Percentiles rank a stretch among this genome's conserved stretches.
Evolutionary conservation across 805 yeast species (phyloP).

Genomic region (Metschnikowia hibisci): DNA sequence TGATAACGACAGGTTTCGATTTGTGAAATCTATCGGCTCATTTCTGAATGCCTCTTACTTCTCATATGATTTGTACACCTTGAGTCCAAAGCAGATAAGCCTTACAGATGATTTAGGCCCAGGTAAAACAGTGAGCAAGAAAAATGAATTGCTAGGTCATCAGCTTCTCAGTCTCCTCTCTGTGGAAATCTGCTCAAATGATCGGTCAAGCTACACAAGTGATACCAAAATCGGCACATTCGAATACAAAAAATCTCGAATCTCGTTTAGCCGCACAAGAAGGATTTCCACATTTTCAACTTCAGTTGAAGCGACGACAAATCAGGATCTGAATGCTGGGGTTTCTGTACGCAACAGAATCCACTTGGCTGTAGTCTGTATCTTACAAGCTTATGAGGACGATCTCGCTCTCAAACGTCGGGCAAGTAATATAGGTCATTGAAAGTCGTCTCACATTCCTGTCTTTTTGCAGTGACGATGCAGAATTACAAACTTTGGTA

Average conservation of each 20-base stretch:
- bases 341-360: slow-evolving; percentile 7
- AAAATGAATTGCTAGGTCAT: slow-evolving; percentile 10
- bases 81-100: slow-evolving; percentile 8
- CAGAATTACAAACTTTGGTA: not conserved
- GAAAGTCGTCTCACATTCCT: not conserved
- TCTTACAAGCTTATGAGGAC: slow-evolving; percentile 12
- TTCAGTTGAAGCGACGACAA: slow-evolving; percentile 5
- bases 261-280: slow-evolving; percentile 12
- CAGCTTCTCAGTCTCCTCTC: slow-evolving; percentile 5
- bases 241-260: slow-evolving; percentile 7
- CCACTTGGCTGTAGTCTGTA: slow-evolving; percentile 6
- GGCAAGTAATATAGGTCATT: not conserved
- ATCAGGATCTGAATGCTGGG: slow-evolving; percentile 8
- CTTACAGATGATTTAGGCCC: slow-evolving; percentile 11
- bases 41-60: slow-evolving; percentile 3
- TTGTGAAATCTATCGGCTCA: slow-evolving; percentile 5
- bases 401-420: slow-evolving; percentile 2
- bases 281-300: slow-evolving; percentile 7
- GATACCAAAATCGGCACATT: slow-evolving; percentile 9
- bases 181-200: not conserved
- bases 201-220: slow-evolving; percentile 8
- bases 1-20: slow-evolving; percentile 10
- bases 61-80: slow-evolving; percentile 10
- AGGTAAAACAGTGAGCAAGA: slow-evolving; percentile 7
- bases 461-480: too few relatives aligned